Evolutionary conservation across 2,329 filamentous ascomycete species (phyloP).

Genomic region (Aspergillus quadrilineatus): DNA sequence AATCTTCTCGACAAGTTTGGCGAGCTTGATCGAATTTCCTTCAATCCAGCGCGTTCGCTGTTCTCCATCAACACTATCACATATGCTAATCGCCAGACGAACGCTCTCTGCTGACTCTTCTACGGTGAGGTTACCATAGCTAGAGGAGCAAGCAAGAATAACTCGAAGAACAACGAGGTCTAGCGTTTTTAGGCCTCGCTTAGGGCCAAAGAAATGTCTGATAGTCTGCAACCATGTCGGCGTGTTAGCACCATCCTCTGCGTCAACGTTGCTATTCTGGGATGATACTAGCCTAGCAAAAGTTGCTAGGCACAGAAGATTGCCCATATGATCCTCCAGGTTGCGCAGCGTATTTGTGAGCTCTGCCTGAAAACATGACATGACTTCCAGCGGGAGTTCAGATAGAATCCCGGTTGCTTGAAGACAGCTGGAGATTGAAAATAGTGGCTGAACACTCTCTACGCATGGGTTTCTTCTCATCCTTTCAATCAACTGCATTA

Average conservation of each 20-base stretch:
- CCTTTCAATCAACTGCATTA: constrained; percentile 30
- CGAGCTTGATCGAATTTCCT: constrained; percentile 33
- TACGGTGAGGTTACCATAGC: constrained; percentile 27
- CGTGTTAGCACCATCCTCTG: constrained; percentile 19
- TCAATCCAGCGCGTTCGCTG: constrained; percentile 38
- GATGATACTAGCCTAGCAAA: constrained; percentile 37
- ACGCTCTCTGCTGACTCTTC: constrained; percentile 36
- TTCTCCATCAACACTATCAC: constrained; percentile 32
- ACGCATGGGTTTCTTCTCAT: constrained; percentile 33
- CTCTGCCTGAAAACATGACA: constrained; percentile 38
- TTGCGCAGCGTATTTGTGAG: constrained; percentile 40
- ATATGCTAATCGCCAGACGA: constrained; percentile 36
- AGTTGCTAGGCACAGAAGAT: constrained; percentile 42
- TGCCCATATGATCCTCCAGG: constrained; percentile 41
- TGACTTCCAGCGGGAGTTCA: constrained; percentile 33
- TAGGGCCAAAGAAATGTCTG: constrained; percentile 40
- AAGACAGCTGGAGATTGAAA: constrained; percentile 34
- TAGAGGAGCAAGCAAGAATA: constrained; percentile 42
- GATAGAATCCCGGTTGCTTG: constrained; percentile 28
- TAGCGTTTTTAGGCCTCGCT: constrained; percentile 41
- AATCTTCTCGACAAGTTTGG: constrained; percentile 42
- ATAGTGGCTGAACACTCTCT: constrained; percentile 35
- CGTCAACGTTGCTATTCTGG: constrained; percentile 3
- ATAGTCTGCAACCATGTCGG: constrained; percentile 37
- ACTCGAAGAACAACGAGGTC: constrained; percentile 43